Conservation (phyloP, 208 protist species). For the Leishmania turanica region DNA sequence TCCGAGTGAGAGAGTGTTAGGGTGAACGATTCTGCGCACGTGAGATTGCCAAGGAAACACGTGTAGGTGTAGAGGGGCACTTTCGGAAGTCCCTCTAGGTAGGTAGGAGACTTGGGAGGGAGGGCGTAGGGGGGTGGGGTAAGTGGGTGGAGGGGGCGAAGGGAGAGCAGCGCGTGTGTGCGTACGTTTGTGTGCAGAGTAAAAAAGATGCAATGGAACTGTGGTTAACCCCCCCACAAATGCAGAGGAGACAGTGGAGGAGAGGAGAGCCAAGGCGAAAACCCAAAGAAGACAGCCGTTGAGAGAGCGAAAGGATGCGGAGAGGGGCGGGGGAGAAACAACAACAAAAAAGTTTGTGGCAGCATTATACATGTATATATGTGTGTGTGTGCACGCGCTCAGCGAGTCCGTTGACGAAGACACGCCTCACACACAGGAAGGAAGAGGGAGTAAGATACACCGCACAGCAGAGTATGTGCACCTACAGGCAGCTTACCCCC, state of each 20-base stretch:
- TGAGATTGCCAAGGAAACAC: neutral
- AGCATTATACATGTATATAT: neutral
- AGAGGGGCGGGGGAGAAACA: neutral
- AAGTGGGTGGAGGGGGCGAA: neutral
- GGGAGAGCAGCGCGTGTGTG: slow-evolving; percentile 1
- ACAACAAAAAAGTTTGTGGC: neutral
- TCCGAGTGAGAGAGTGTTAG: neutral
- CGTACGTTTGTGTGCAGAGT: neutral
- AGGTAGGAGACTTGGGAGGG: neutral
- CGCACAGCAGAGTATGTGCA: slow-evolving; percentile 9
- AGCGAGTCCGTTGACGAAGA: neutral
- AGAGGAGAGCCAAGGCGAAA: neutral
- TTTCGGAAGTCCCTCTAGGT: neutral
- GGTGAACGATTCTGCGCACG: neutral
- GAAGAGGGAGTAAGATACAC: slow-evolving; percentile 3
- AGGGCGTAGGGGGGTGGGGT: neutral
- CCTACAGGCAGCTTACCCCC: slow-evolving; percentile 9
- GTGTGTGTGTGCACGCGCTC: neutral
- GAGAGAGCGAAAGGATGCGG: neutral
- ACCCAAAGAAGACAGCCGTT: neutral
- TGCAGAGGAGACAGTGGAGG: neutral
- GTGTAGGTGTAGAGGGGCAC: neutral
- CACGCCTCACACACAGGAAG: neutral
- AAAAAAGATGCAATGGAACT: neutral
- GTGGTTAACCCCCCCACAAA: neutral